phyloP scores from a whole-genome alignment of 768 basidiomycete species.

The Hygrophoropsis aurantiaca region DNA sequence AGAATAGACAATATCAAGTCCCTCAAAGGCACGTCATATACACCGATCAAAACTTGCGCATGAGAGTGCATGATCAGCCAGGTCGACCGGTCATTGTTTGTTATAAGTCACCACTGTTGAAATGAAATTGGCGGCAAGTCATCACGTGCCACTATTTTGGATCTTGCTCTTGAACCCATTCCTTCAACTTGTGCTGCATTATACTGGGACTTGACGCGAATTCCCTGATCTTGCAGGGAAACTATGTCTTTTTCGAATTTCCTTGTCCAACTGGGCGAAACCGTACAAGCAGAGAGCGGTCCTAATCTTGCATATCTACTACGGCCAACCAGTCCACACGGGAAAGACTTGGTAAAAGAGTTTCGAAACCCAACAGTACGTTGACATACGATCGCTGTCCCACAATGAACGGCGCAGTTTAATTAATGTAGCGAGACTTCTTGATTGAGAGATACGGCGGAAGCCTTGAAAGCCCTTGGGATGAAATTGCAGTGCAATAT shows the following conservation, averaged over 20 bases:
- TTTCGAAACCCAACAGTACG: constrained; percentile 57
- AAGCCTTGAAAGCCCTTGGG: constrained; percentile 74
- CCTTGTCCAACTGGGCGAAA: constrained; percentile 58
- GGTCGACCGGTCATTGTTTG: too few species aligned
- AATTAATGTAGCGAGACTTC: constrained; percentile 26
- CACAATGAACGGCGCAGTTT: neutral
- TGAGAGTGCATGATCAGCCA: too few species aligned
- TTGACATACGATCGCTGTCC: constrained; percentile 3
- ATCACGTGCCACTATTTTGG: too few species aligned
- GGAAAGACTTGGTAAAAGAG: constrained; percentile 72
- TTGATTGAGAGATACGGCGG: constrained; percentile 44
- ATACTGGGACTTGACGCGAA: neutral
- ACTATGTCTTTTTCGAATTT: constrained; percentile 56
- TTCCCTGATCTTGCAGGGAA: neutral
- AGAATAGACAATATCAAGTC: too few species aligned
- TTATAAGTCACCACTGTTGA: too few species aligned
- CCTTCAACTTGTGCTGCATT: too few species aligned
- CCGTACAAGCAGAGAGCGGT: constrained; percentile 63
- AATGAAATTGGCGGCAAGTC: too few species aligned
- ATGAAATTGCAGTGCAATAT: constrained; percentile 83
- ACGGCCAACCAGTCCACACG: constrained; percentile 74
- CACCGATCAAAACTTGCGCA: too few species aligned
- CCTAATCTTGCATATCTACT: constrained; percentile 72
- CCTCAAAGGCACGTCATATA: too few species aligned
- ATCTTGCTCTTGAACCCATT: too few species aligned